A percentile compares a stretch with the other conserved stretches of the same genome.
These are phyloP conservation scores for Aspergillus arachidicola DNA, from an alignment of 2,329 filamentous ascomycete genomes.

Conservation along the genomic window DNA sequence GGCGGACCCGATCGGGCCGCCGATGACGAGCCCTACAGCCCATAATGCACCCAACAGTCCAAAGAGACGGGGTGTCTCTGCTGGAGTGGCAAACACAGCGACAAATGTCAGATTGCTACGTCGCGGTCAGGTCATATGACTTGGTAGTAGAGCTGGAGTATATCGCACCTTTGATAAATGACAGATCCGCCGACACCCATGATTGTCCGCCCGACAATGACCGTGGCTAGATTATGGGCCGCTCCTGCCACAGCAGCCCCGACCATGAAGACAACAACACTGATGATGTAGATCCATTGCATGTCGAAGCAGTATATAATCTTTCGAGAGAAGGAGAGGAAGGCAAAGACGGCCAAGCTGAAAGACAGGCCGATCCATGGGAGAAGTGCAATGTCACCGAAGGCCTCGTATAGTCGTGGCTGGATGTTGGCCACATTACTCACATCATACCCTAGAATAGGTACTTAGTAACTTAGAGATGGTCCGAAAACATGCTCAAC, in stretches of 20 bases:
- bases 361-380: slow-evolving; percentile 19
- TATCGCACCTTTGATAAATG: slow-evolving; percentile 1
- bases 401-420: slow-evolving; percentile 16
- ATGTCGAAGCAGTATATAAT: slow-evolving; percentile 7
- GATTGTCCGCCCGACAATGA: slow-evolving; percentile 5
- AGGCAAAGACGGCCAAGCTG: slow-evolving; percentile 17
- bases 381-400: slow-evolving; percentile 18
- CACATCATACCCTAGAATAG: slow-evolving; percentile 17
- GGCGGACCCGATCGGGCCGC: slow-evolving; percentile 1
- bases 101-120: slow-evolving; percentile 3
- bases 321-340: slow-evolving; percentile 10
- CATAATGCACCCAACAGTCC: slow-evolving; percentile 1
- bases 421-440: slow-evolving; percentile 23
- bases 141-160: background rate
- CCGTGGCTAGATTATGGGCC: background rate
- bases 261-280: slow-evolving; percentile 2
- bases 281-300: slow-evolving; percentile 6
- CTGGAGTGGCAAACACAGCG: slow-evolving; percentile 4
- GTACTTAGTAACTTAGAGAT: background rate
- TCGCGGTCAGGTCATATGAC: background rate
- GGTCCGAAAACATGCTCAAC: background rate
- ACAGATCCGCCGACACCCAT: slow-evolving; percentile 4
- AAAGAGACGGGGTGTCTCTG: slow-evolving; percentile 1
- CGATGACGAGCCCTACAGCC: slow-evolving; percentile 5
- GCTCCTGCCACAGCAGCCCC: slow-evolving; percentile 4